These are phyloP conservation scores for Trichosporon coremiiforme DNA, from an alignment of 1,284 basidiomycete genomes.

Conservation along the genomic window DNA sequence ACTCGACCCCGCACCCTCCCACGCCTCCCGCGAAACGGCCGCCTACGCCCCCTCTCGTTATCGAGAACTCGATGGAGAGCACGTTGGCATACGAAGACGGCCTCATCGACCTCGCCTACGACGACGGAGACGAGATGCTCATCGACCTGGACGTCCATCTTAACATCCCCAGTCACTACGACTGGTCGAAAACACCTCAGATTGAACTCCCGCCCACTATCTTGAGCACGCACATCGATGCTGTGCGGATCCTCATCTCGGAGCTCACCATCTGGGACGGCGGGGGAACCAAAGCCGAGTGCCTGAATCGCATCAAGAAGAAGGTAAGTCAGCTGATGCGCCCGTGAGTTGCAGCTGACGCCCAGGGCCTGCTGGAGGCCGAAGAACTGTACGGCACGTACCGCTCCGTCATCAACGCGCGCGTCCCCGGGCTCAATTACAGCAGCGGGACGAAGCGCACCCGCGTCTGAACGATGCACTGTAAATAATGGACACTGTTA, in stretches of 20 bases:
- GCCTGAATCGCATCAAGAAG: not conserved
- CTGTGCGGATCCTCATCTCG: not conserved
- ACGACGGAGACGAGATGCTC: not conserved
- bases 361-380: not conserved
- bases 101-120: slow-evolving; percentile 3
- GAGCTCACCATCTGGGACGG: slow-evolving; percentile 11
- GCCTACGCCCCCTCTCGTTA: not conserved
- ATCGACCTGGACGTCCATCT: slow-evolving; percentile 6
- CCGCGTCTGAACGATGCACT: not conserved
- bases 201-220: not conserved
- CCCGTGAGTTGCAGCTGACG: not conserved
- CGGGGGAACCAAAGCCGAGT: slow-evolving; percentile 7
- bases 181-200: not conserved
- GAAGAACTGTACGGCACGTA: not conserved
- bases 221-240: not conserved
- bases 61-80: not conserved
- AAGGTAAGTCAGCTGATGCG: not conserved
- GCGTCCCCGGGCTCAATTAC: not conserved
- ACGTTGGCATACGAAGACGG: not conserved
- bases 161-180: not conserved
- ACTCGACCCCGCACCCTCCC: not conserved
- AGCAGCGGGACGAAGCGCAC: not conserved
- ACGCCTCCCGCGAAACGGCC: not conserved
- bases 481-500: not conserved
- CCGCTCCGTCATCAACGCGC: not conserved